A percentile compares a stretch with the other conserved stretches of the same genome.
These are phyloP conservation scores for Penicillium paneum DNA, from an alignment of 2,329 filamentous ascomycete species.

Conservation along the genomic window DNA sequence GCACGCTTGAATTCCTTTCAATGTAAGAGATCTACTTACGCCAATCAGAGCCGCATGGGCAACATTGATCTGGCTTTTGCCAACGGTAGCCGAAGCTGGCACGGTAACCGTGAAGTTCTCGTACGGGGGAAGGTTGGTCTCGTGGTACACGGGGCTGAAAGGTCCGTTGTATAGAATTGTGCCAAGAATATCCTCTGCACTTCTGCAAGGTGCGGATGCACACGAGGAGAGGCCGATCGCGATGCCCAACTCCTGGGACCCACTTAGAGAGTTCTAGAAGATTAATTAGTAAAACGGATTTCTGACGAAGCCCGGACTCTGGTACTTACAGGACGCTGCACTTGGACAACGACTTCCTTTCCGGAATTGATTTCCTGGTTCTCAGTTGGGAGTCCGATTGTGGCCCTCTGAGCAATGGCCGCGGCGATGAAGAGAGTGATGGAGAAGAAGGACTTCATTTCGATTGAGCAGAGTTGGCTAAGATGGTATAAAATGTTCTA, in stretches of 20 bases:
- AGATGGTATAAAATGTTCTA: background rate
- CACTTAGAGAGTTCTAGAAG: conserved; percentile 26
- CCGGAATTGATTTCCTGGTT: conserved; percentile 21
- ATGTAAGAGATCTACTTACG: conserved; percentile 19
- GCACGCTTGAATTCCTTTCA: background rate
- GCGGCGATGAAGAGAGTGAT: conserved; percentile 20
- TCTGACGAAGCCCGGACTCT: background rate
- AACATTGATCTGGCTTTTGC: conserved; percentile 24
- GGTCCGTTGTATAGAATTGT: conserved; percentile 28
- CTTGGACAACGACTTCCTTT: conserved; percentile 24
- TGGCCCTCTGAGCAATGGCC: conserved; percentile 28
- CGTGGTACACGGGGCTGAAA: conserved; percentile 29
- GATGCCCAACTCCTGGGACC: conserved; percentile 27
- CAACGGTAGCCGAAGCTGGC: conserved; percentile 15
- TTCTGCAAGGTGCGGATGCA: conserved; percentile 13
- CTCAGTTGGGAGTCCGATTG: conserved; percentile 23
- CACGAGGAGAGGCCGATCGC: conserved; percentile 33
- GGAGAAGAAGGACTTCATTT: conserved; percentile 25
- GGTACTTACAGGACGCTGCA: conserved; percentile 30
- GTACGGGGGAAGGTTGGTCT: conserved; percentile 23
- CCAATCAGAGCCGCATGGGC: conserved; percentile 32
- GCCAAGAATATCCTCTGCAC: conserved; percentile 22
- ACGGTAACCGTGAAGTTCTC: conserved; percentile 33
- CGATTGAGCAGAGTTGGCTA: conserved; percentile 1
- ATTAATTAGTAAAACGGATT: background rate